Base-by-base conservation (phyloP, 305 asterid genomes). In the Fraxinus sp. region DNA sequence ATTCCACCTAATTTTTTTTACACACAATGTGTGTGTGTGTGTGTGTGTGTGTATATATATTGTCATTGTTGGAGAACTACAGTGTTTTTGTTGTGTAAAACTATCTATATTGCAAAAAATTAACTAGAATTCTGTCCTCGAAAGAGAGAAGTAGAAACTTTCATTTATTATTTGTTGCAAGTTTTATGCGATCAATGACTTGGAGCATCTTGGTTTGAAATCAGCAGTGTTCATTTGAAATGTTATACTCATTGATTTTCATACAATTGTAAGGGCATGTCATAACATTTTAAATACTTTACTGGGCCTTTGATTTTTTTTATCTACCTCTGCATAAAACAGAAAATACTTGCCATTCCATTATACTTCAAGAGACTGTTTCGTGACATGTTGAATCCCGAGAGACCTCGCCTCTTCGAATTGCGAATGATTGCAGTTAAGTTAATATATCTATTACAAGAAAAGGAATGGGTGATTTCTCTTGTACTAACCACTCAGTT, bases 391-490 rank as follows among this genome's bases (percentile, higher is more conserved):
- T 36, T 94, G 90, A 86, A 92, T 87, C 91, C 94, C 39, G 96
- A 94, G 78, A 87, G 95, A 84, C 96, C 95, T 74, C 87, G 86
- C 83, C 89, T 91, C 84, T 87, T 84, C 76, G 90, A 87, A 80
- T 78, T 94, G 90, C 92, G 97, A 46, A 5, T 87, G 79, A 59
- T 92, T 86, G 94, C 96, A 83, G 98, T 94, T 88, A 90, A 94
- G 98, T 91, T 80, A 75, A 43, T 80, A 35, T 80, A 36, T 55
- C 83, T 81, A 26, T 80, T 77, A 11, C 46, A 52, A 36, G 43
- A 74, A 72, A 43, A 77, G 37, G 62, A 55, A 11, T 8, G 66
- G 37, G 11, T 78, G 80, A 52, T 80, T 43, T 82, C 78, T 77
- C 82, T 83, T n/a, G 77, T 64, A 81, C 35, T 39, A 64, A 16